A percentile compares a stretch with the other conserved stretches of the same genome.
phyloP scores from a whole-genome alignment of 1,284 basidiomycete genomes.

The Naganishia sp. region DNA sequence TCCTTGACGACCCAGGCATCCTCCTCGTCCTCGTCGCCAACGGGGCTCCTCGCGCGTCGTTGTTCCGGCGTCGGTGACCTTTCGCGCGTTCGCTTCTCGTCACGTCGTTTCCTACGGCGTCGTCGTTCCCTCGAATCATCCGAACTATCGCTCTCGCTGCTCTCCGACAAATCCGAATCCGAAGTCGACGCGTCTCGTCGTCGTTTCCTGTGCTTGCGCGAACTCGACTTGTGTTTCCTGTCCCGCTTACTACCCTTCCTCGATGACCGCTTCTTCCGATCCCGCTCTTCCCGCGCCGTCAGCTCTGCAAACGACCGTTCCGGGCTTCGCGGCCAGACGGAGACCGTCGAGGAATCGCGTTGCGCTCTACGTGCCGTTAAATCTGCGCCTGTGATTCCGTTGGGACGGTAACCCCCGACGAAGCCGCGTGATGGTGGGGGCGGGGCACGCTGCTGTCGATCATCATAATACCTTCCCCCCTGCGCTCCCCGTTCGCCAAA shows the following conservation, averaged over 20 bases:
- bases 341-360: constrained; percentile 64
- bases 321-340: constrained; percentile 84
- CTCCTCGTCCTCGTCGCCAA: constrained; percentile 31
- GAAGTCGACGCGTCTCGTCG: constrained; percentile 62
- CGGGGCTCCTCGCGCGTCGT: constrained; percentile 21
- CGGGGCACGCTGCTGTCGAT: constrained; percentile 3
- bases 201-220: constrained; percentile 34
- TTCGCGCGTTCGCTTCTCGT: constrained; percentile 24
- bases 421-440: constrained; percentile 18
- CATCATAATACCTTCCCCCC: constrained; percentile 23
- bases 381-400: constrained; percentile 9
- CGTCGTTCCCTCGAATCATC: constrained; percentile 55
- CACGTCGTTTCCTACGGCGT: constrained; percentile 38
- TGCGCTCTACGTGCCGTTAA: constrained; percentile 62
- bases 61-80: constrained; percentile 9
- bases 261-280: background rate
- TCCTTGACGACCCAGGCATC: constrained; percentile 46
- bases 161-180: constrained; percentile 41
- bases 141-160: constrained; percentile 58
- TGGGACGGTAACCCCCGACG: constrained; percentile 21
- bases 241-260: constrained; percentile 33
- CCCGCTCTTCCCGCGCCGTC: constrained; percentile 34
- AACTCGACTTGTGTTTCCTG: constrained; percentile 31
- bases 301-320: constrained; percentile 55
- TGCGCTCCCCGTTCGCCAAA: constrained; percentile 37